Percentiles rank a stretch among this genome's conserved stretches.
phyloP scores from a whole-genome alignment of 1,284 basidiomycete genomes.

The Cutaneotrichosporon cutaneum region DNA sequence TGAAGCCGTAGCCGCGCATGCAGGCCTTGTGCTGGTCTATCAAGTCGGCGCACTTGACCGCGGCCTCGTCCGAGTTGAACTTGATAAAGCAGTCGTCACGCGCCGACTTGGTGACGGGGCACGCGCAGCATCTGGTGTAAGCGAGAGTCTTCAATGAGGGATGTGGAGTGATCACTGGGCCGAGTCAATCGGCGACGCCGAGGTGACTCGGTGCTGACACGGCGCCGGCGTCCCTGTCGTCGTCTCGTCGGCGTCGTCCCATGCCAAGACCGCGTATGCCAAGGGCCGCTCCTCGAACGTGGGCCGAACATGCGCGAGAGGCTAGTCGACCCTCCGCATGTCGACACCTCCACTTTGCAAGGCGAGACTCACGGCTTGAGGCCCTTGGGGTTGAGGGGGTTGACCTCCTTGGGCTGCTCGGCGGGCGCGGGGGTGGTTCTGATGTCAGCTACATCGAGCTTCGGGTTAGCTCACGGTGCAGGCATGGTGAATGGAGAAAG shows the following conservation, averaged over 20 bases:
- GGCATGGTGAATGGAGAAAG: constrained; percentile 15
- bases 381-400: constrained; percentile 83
- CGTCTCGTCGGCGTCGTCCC: neutral
- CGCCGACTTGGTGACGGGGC: constrained; percentile 84
- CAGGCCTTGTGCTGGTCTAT: constrained; percentile 79
- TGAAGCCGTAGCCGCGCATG: constrained; percentile 86
- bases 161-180: too few relatives aligned
- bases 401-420: constrained; percentile 49
- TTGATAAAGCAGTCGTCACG: constrained; percentile 93
- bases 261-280: neutral
- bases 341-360: neutral
- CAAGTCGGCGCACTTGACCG: constrained; percentile 74
- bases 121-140: constrained; percentile 78
- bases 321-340: too few relatives aligned
- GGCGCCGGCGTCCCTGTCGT: neutral
- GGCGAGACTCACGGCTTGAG: constrained; percentile 74
- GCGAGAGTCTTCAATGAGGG: neutral
- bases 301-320: too few relatives aligned
- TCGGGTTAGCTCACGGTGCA: constrained; percentile 10
- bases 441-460: constrained; percentile 4
- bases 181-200: neutral
- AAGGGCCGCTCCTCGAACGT: neutral
- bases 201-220: neutral
- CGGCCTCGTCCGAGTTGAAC: constrained; percentile 66
- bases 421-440: constrained; percentile 10